phyloP scores from a whole-genome alignment of 176 grass and related monocot genomes.

The Lolium multiflorum region DNA sequence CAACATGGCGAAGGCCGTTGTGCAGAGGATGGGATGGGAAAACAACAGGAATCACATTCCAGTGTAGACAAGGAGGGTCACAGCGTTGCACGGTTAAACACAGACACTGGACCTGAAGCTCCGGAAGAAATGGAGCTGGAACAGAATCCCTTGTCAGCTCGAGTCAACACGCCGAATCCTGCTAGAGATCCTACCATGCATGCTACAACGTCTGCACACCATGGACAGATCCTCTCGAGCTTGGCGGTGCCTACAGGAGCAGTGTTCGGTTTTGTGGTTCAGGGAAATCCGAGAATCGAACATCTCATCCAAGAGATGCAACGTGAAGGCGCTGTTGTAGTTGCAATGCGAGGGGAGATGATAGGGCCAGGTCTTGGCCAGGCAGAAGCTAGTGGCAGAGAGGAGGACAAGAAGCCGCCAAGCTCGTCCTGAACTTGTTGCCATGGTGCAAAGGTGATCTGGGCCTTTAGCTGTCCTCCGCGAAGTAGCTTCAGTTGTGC shows the following conservation, averaged over 20 bases:
- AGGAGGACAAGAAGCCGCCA: not conserved
- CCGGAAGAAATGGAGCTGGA: not conserved
- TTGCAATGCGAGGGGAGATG: conserved; percentile 34
- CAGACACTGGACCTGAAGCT: not conserved
- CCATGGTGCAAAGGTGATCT: not conserved
- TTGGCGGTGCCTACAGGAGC: not conserved
- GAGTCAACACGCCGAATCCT: not conserved
- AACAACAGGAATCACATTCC: not conserved
- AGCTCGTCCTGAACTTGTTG: no score
- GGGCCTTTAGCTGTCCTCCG: not conserved
- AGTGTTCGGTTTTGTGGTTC: conserved; percentile 23
- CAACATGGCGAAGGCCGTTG: not conserved
- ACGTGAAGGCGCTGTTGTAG: conserved; percentile 17
- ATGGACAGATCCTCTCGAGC: not conserved
- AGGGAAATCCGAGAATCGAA: conserved; percentile 13
- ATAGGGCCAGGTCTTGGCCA: not conserved
- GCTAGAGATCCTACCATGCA: not conserved
- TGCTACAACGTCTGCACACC: not conserved
- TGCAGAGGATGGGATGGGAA: conserved; percentile 31
- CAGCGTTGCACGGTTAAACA: not conserved
- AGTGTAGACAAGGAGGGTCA: not conserved
- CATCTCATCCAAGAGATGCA: conserved; percentile 36
- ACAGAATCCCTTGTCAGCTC: not conserved
- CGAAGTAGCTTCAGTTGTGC: not conserved
- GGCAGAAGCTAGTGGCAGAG: not conserved